These are phyloP conservation scores for Camillea tinctor DNA, from an alignment of 2,329 filamentous ascomycete genomes.

Conservation along the genomic window DNA sequence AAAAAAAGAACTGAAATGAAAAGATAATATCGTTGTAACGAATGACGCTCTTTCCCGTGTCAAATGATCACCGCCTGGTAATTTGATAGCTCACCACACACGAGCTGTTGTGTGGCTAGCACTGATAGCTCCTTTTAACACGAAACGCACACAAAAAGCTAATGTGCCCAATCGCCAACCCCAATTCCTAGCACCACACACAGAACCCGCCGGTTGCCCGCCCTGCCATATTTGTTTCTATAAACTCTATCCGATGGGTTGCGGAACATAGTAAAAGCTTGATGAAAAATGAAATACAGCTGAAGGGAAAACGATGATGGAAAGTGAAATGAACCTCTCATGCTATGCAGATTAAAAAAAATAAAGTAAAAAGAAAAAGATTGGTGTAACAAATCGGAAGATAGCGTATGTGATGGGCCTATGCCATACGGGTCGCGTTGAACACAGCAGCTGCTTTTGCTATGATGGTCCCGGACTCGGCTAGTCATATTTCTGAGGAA, in stretches of 20 bases:
- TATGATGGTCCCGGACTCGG: constrained; percentile 9
- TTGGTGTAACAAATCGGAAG: constrained; percentile 7
- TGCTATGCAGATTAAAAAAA: neutral
- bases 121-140: neutral
- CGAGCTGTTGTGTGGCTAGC: neutral
- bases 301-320: neutral
- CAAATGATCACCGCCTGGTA: neutral
- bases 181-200: constrained; percentile 6
- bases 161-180: constrained; percentile 7
- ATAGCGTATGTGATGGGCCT: constrained; percentile 8
- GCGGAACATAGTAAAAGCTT: neutral
- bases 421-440: constrained; percentile 5
- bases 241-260: constrained; percentile 2
- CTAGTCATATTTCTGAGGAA: neutral
- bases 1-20: neutral
- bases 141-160: neutral
- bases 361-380: neutral
- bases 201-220: constrained; percentile 11
- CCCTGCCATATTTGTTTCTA: constrained; percentile 6
- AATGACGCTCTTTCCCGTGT: neutral
- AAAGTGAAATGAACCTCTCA: neutral
- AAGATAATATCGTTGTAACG: neutral
- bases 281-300: neutral
- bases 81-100: neutral
- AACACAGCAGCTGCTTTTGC: constrained; percentile 4